phyloP scores from a whole-genome alignment of 345 rosid genomes.

The Heritiera fomes region DNA sequence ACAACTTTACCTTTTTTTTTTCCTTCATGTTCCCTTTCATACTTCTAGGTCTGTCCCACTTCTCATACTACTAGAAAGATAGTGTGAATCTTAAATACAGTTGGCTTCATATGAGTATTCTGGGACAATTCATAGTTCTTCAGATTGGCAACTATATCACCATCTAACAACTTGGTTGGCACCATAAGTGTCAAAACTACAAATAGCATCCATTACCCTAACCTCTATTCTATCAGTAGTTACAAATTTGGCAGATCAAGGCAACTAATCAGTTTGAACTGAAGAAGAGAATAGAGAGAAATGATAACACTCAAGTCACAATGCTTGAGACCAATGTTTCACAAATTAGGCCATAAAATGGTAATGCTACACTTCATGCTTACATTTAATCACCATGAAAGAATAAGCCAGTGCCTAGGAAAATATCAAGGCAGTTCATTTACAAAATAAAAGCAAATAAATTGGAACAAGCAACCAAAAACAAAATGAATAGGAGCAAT shows the following conservation, averaged over 20 bases:
- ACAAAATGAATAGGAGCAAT: not conserved
- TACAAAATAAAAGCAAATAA: not conserved
- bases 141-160: not conserved
- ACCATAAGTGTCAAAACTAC: not conserved
- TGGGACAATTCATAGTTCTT: not conserved
- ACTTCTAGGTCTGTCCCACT: not conserved
- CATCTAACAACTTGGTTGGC: not conserved
- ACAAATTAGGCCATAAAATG: conserved; percentile 13
- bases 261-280: not conserved
- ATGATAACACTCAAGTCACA: conserved; percentile 8
- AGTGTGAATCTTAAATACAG: not conserved
- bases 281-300: not conserved
- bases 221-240: not conserved
- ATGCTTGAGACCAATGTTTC: not conserved
- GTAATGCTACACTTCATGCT: conserved; percentile 10
- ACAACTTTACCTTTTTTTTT: not conserved
- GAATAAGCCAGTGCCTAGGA: not conserved
- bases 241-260: not conserved
- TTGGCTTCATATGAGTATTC: not conserved
- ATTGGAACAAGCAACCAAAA: not conserved
- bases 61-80: not conserved
- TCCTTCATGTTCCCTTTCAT: not conserved
- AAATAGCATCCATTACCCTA: not conserved
- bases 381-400: not conserved
- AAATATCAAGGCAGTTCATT: not conserved